Conservation (phyloP, 495 filamentous ascomycete genomes). For the Penicillium ochrochloron region DNA sequence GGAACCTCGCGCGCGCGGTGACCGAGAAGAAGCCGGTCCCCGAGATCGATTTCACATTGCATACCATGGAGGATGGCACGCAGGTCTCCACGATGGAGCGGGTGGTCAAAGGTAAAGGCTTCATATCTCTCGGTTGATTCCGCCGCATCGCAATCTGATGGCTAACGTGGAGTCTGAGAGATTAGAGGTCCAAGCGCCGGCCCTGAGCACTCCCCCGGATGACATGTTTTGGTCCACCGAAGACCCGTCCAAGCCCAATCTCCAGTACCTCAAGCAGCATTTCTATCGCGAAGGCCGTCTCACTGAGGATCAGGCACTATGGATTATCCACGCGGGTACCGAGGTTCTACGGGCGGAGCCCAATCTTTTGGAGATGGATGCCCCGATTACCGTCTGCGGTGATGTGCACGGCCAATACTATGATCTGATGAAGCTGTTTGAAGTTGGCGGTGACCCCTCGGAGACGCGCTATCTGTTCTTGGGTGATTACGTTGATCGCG, state of each 20-base stretch:
- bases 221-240: slow-evolving; percentile 79
- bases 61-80: slow-evolving; percentile 95
- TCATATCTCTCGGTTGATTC: slow-evolving; percentile 15
- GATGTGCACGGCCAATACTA: slow-evolving; percentile 99
- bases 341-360: slow-evolving; percentile 85
- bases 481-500: slow-evolving; percentile 96
- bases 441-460: slow-evolving; percentile 94
- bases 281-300: slow-evolving; percentile 96
- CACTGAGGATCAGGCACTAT: slow-evolving; percentile 95
- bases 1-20: slow-evolving; percentile 69
- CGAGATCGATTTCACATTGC: slow-evolving; percentile 97
- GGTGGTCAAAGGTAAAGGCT: slow-evolving; percentile 87
- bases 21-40: slow-evolving; percentile 90
- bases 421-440: slow-evolving; percentile 99
- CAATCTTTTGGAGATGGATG: slow-evolving; percentile 98
- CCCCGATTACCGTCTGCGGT: slow-evolving; percentile 98
- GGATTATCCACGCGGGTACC: slow-evolving; percentile 85
- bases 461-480: slow-evolving; percentile 97
- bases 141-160: slow-evolving; percentile 11
- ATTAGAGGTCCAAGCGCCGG: slow-evolving; percentile 93
- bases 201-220: slow-evolving; percentile 85
- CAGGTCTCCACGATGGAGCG: slow-evolving; percentile 94
- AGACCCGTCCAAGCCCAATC: slow-evolving; percentile 85
- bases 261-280: slow-evolving; percentile 95
- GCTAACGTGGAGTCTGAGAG: slow-evolving; percentile 23